Evolutionary conservation across 441 rosid species (phyloP).

Genomic region (Corymbia citriodora): DNA sequence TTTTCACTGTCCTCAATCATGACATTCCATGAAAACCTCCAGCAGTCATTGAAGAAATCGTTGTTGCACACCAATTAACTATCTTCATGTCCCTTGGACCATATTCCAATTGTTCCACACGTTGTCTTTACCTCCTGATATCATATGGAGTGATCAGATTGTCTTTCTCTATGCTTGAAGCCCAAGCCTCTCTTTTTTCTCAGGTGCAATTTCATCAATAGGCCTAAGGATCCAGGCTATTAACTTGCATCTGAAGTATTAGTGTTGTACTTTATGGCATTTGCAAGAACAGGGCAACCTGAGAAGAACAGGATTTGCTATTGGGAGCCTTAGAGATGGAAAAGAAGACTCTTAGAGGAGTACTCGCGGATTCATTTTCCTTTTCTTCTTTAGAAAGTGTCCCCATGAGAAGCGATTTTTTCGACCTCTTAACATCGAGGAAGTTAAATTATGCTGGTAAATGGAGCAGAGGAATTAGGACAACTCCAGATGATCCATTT

Average conservation of each 20-base stretch:
- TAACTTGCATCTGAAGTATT: slow-evolving; percentile 3
- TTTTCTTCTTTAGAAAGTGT: slow-evolving; percentile 16
- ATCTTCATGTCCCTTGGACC: neutral
- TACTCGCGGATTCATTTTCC: neutral
- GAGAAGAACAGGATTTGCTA: slow-evolving; percentile 37
- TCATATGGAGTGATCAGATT: slow-evolving; percentile 9
- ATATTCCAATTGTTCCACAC: neutral
- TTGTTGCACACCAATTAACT: neutral
- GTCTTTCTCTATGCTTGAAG: neutral
- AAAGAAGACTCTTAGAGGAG: slow-evolving; percentile 8
- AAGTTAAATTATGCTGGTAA: slow-evolving; percentile 12
- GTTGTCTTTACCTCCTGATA: slow-evolving; percentile 3
- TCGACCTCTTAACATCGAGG: slow-evolving; percentile 1
- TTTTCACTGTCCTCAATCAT: neutral
- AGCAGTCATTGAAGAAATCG: slow-evolving; percentile 20
- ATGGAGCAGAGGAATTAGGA: slow-evolving; percentile 47
- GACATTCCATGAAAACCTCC: neutral
- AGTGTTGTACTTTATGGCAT: slow-evolving; percentile 35
- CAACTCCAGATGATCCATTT: slow-evolving; percentile 26
- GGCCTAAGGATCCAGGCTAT: neutral
- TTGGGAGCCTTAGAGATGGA: slow-evolving; percentile 14
- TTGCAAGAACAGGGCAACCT: slow-evolving; percentile 43
- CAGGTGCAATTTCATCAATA: slow-evolving; percentile 10
- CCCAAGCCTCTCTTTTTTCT: neutral
- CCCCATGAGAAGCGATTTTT: slow-evolving; percentile 1